Base-by-base conservation (phyloP, 352 stramenopile genomes). In the Phytophthora agathidicida region DNA sequence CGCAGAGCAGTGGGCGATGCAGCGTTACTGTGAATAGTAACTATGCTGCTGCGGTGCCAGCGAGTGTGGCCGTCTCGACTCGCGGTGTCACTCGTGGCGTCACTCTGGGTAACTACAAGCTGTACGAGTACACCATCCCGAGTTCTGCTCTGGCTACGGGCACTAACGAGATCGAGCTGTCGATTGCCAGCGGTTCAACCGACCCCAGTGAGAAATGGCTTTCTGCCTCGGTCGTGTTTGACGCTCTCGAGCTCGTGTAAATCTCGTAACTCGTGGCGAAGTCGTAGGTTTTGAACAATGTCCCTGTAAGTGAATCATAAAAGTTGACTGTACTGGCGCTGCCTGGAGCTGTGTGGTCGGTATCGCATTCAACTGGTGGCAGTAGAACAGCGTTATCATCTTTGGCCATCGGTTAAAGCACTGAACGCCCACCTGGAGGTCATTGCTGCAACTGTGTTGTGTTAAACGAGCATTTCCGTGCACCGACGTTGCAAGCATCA, bases 41-140 rank as follows among this genome's bases (percentile, higher is more conserved):
- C 48, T 74, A 55, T 53, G 66, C 64, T n/a, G 45, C 64, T 28
- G 11, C 59, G 7, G 56, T 73, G 14, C 66, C 52, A 1, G 71
- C 64, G 0, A 79, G 69, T 1, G 68, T 57, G 3, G 75, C 72
- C 3, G 73, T 83, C 13, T 79, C 71, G 32, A 83, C 75, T 5
- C 75, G 75, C 1, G 75, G 75, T 8, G 46, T 86, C 28, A 86
- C 75, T 8, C 70, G 73, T 23, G 75, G 75, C 8, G 60, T 73
- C 19, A 79, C 55, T n/a, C 45, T 52, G 22, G 75, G 73, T 37
- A 83, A 83, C 51, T 86, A 86, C 57, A 71, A 75, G 38, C 22
- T 76, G n/a, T 81, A 86, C 47, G 58, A 83, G 59, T 81, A 76
- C 68, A 50, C 37, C 7, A 80, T 86, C 37, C 73, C 76, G 7